Percentiles rank a stretch among this genome's conserved stretches.
These are phyloP conservation scores for Suaeda aralocaspica DNA, from an alignment of 148 eudicot genomes.

Conservation along the genomic window DNA sequence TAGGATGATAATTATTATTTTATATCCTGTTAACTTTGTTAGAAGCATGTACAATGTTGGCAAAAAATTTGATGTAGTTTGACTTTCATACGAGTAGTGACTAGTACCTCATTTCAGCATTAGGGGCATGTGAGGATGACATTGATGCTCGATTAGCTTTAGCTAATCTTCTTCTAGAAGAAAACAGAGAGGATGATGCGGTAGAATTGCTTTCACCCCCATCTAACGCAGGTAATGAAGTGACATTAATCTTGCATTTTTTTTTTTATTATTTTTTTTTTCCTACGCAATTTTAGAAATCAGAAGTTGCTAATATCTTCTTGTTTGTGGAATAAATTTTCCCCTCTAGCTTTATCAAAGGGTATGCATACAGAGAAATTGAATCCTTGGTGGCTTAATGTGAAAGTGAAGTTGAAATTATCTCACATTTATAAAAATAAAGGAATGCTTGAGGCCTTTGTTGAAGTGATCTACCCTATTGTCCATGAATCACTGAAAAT, in stretches of 20 bases:
- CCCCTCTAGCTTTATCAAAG: conserved; percentile 32
- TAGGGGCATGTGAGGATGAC: conserved; percentile 49
- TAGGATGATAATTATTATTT: not conserved
- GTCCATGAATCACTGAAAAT: conserved; percentile 61
- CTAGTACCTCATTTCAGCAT: conserved; percentile 46
- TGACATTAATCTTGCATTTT: not conserved
- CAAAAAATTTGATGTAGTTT: not conserved
- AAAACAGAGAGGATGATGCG: conserved; percentile 71
- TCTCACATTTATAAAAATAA: conserved; percentile 55
- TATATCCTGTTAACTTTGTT: not conserved
- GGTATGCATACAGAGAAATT: conserved; percentile 30
- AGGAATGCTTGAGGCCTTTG: conserved; percentile 66
- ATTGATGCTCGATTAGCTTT: conserved; percentile 68
- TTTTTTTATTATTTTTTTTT: conserved; percentile 11
- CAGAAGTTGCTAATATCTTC: conserved; percentile 6
- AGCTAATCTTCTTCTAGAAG: conserved; percentile 68
- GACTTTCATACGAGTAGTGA: conserved; percentile 6
- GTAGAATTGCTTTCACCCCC: conserved; percentile 76
- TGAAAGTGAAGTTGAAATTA: conserved; percentile 75
- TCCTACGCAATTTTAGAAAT: conserved; percentile 1
- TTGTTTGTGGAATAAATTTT: not conserved
- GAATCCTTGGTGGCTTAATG: conserved; percentile 72
- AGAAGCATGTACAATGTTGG: not conserved
- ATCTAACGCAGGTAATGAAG: conserved; percentile 42
- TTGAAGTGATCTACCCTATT: conserved; percentile 55